Evolutionary conservation across 257 asterid species (phyloP).

Genomic region (Plantago elongata): DNA sequence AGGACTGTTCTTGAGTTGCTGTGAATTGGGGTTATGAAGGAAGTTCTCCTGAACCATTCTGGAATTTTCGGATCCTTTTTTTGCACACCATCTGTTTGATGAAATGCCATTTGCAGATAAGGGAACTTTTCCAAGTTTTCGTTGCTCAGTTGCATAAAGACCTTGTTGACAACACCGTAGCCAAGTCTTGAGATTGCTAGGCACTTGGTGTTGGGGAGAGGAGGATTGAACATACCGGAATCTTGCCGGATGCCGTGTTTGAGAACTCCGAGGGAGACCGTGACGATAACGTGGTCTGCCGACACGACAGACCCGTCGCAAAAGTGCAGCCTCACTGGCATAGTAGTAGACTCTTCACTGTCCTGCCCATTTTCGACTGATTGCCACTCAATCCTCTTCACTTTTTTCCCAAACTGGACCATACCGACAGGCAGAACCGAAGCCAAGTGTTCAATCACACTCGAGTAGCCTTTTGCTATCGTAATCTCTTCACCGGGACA

Average conservation of each 20-base stretch:
- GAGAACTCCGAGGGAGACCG: conserved; percentile 78
- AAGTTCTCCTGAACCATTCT: conserved; percentile 67
- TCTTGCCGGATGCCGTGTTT: conserved; percentile 49
- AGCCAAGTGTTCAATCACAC: conserved; percentile 51
- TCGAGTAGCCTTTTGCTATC: conserved; percentile 60
- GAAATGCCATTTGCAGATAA: conserved; percentile 62
- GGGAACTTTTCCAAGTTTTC: conserved; percentile 31
- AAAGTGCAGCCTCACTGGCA: conserved; percentile 69
- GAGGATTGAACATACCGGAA: conserved; percentile 48
- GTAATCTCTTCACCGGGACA: conserved; percentile 83
- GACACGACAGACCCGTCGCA: conserved; percentile 46
- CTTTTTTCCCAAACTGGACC: conserved; percentile 53
- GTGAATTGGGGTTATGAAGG: conserved; percentile 52
- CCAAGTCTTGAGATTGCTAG: conserved; percentile 73
- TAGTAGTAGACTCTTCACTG: conserved; percentile 10
- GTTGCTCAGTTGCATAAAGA: conserved; percentile 43
- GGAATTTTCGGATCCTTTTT: conserved; percentile 46
- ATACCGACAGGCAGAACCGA: conserved; percentile 64
- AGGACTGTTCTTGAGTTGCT: conserved; percentile 41
- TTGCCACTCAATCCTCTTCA: conserved; percentile 58
- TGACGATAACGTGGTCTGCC: conserved; percentile 75
- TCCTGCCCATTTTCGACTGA: conserved; percentile 9
- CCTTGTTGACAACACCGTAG: conserved; percentile 76
- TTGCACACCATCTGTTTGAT: conserved; percentile 28
- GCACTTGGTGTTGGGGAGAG: conserved; percentile 52